Evolutionary conservation across 2,329 filamentous ascomycete species (phyloP).

Genomic region (Fusarium miscanthi): DNA sequence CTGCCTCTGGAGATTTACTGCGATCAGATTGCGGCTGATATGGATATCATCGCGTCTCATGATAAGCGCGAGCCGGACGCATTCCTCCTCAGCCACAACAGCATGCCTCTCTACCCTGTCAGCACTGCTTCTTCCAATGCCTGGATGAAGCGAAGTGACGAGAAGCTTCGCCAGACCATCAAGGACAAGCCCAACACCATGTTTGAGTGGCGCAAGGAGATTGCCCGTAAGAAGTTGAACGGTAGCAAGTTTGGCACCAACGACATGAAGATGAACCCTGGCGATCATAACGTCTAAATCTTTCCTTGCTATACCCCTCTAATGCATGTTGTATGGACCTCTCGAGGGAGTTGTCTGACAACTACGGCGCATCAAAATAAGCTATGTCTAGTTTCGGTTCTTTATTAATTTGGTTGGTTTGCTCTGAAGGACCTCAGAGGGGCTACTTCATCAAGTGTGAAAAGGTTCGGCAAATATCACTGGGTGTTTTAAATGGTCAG

Average conservation of each 20-base stretch:
- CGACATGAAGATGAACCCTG: conserved; percentile 19
- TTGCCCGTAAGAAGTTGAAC: conserved; percentile 32
- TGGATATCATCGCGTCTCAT: conserved; percentile 76
- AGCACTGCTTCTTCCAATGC: conserved; percentile 52
- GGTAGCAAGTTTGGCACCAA: conserved; percentile 12
- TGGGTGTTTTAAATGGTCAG: conserved; percentile 9
- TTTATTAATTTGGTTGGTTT: conserved; percentile 35
- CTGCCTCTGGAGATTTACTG: conserved; percentile 81
- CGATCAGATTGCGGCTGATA: conserved; percentile 76
- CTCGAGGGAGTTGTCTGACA: conserved; percentile 21
- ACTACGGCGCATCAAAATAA: conserved; percentile 43
- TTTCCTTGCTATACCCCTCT: conserved; percentile 11
- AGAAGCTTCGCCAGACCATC: conserved; percentile 53
- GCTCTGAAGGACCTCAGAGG: background rate
- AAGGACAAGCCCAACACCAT: conserved; percentile 53
- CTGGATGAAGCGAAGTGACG: conserved; percentile 56
- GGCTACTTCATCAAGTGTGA: conserved; percentile 6
- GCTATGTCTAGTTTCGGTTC: conserved; percentile 20
- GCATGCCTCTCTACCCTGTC: conserved; percentile 68
- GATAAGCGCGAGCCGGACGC: conserved; percentile 49
- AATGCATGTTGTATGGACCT: conserved; percentile 38
- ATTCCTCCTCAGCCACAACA: conserved; percentile 52
- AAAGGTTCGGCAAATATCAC: conserved; percentile 27
- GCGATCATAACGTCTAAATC: conserved; percentile 42
- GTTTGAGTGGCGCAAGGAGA: conserved; percentile 49